Conservation (phyloP, 2,329 filamentous ascomycete species). For the Bimuria novae-zelandiae region DNA sequence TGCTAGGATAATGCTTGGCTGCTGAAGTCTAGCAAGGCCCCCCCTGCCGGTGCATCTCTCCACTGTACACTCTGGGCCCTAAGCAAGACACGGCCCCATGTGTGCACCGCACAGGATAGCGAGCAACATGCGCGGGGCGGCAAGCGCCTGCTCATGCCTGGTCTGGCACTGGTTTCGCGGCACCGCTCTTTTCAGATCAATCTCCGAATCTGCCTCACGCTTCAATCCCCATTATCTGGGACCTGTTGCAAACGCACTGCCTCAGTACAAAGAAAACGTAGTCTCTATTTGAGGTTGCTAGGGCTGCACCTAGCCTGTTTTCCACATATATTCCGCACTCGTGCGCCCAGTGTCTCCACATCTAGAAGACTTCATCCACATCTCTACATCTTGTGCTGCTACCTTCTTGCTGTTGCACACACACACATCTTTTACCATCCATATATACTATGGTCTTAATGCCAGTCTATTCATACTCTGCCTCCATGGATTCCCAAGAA, state of each 20-base stretch:
- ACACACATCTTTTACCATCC: conserved; percentile 6
- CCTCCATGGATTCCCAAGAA: conserved; percentile 33
- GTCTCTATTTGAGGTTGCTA: conserved; percentile 26
- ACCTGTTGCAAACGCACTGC: conserved; percentile 36
- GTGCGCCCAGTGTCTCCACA: conserved; percentile 27
- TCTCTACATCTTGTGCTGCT: conserved; percentile 15
- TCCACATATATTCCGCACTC: conserved; percentile 37
- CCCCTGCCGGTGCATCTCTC: conserved; percentile 21
- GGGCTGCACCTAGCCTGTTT: conserved; percentile 24
- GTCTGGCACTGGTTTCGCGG: conserved; percentile 14
- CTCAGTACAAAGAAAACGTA: conserved; percentile 35
- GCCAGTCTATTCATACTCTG: conserved; percentile 10
- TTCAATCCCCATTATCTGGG: conserved; percentile 37
- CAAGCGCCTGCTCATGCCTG: conserved; percentile 29
- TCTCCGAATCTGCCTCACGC: conserved; percentile 46
- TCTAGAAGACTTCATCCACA: conserved; percentile 14
- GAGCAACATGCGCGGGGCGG: conserved; percentile 44
- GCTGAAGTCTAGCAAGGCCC: conserved; percentile 11
- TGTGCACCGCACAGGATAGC: conserved; percentile 20
- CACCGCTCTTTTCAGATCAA: conserved; percentile 32
- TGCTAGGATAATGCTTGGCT: conserved; percentile 3
- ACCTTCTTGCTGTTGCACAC: conserved; percentile 10
- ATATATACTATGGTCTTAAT: conserved; percentile 2
- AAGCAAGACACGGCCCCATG: conserved; percentile 34
- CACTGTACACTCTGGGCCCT: conserved; percentile 26